A percentile compares a stretch with the other conserved stretches of the same genome.
These are phyloP conservation scores for Marchantia polymorpha DNA, from an alignment of 225 moss, liverwort and hornwort genomes.

Conservation along the genomic window DNA sequence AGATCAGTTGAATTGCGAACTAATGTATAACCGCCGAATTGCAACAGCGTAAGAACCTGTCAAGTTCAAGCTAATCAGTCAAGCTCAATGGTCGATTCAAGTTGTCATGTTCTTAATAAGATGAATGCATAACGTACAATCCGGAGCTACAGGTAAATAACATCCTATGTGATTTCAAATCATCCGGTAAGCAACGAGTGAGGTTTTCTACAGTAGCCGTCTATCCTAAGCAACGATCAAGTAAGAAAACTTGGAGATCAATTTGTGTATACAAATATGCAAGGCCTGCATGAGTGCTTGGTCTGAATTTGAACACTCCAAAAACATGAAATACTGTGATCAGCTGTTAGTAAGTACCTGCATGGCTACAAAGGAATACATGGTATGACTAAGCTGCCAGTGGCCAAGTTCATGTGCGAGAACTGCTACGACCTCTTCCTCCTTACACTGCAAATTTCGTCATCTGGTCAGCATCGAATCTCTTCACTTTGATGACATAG, in stretches of 20 bases:
- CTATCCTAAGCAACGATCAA: neutral
- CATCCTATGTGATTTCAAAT: neutral
- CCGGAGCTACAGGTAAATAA: neutral
- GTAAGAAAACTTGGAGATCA: neutral
- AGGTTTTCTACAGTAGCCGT: neutral
- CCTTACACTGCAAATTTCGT: slow-evolving; percentile 61
- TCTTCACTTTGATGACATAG: neutral
- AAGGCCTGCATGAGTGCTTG: neutral
- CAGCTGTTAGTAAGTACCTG: slow-evolving; percentile 44
- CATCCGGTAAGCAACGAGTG: neutral
- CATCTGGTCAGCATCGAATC: neutral
- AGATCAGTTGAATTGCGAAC: slow-evolving; percentile 76
- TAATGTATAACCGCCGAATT: slow-evolving; percentile 94
- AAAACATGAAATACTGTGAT: neutral
- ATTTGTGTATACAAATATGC: neutral
- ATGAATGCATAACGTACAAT: neutral
- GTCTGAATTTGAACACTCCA: neutral
- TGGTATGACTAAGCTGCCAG: slow-evolving; percentile 98
- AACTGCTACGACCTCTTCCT: slow-evolving; percentile 96
- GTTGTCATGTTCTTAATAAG: neutral
- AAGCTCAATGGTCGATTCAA: neutral
- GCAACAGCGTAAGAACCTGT: slow-evolving; percentile 81
- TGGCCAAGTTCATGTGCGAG: slow-evolving; percentile 98
- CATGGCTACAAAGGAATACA: slow-evolving; percentile 96
- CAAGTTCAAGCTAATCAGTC: neutral